Conservation (phyloP, 179 eudicot species). For the Nepenthes alata region DNA sequence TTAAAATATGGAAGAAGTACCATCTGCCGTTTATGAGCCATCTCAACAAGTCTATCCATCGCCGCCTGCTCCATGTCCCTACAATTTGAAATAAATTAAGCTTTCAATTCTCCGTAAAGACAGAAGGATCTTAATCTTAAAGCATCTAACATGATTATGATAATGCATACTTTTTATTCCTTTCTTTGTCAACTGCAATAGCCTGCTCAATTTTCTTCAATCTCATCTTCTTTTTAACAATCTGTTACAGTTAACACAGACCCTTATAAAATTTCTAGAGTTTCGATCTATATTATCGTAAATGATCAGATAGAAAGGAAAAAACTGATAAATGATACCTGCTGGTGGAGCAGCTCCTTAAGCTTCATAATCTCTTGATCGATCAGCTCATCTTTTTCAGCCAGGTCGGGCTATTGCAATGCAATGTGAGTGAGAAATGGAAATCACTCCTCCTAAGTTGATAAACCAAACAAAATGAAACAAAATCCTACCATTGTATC, state of each 20-base stretch:
- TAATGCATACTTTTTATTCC: slow-evolving; percentile 23
- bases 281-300: background rate
- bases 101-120: background rate
- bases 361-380: slow-evolving; percentile 31
- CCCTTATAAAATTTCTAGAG: background rate
- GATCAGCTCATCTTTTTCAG: slow-evolving; percentile 31
- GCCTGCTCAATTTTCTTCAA: slow-evolving; percentile 32
- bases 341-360: slow-evolving; percentile 25
- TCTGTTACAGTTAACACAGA: slow-evolving; percentile 11
- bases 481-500: slow-evolving; percentile 52
- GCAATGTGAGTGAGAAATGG: slow-evolving; percentile 2
- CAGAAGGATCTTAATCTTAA: no score
- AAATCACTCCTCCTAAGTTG: background rate
- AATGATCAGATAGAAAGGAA: background rate
- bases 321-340: slow-evolving; percentile 19
- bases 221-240: slow-evolving; percentile 24
- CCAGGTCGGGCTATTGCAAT: slow-evolving; percentile 33
- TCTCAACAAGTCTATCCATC: slow-evolving; percentile 37
- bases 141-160: background rate
- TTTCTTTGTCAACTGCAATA: slow-evolving; percentile 22
- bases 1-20: slow-evolving; percentile 10
- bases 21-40: slow-evolving; percentile 49
- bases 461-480: background rate
- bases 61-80: slow-evolving; percentile 42
- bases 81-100: slow-evolving; percentile 9